Conservation (phyloP, 495 filamentous ascomycete genomes). For the Talaromyces wortmannii region DNA sequence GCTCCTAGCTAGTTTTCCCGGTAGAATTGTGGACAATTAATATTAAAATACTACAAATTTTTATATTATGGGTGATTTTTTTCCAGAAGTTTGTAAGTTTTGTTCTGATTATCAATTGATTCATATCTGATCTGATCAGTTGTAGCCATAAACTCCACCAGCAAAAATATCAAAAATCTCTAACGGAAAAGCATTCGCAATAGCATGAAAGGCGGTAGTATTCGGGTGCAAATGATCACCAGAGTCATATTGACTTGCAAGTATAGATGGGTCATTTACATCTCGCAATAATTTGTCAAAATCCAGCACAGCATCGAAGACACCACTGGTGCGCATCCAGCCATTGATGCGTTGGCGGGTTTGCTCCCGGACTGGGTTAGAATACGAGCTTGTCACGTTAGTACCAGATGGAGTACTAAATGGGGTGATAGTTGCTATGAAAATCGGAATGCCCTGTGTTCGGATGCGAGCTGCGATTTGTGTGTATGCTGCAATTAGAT, state of each 20-base stretch:
- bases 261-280: conserved; percentile 27
- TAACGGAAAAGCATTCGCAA: conserved; percentile 56
- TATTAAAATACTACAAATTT: neutral
- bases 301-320: conserved; percentile 58
- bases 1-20: no score
- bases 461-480: conserved; percentile 54
- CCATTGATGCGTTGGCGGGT: conserved; percentile 54
- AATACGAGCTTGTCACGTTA: conserved; percentile 35
- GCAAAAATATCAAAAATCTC: conserved; percentile 38
- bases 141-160: conserved; percentile 11
- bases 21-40: neutral
- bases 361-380: conserved; percentile 44
- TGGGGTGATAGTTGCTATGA: conserved; percentile 64
- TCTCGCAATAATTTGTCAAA: conserved; percentile 54
- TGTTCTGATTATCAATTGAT: neutral
- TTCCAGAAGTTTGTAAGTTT: neutral
- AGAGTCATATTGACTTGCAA: conserved; percentile 49
- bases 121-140: neutral
- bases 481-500: conserved; percentile 48
- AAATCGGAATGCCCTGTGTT: conserved; percentile 45
- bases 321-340: conserved; percentile 53
- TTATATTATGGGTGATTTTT: neutral
- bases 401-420: conserved; percentile 43
- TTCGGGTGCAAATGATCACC: conserved; percentile 71
- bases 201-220: conserved; percentile 52